Evolutionary conservation across 2,329 filamentous ascomycete genomes (phyloP).

Genomic region (Bipolaris sorokiniana): DNA sequence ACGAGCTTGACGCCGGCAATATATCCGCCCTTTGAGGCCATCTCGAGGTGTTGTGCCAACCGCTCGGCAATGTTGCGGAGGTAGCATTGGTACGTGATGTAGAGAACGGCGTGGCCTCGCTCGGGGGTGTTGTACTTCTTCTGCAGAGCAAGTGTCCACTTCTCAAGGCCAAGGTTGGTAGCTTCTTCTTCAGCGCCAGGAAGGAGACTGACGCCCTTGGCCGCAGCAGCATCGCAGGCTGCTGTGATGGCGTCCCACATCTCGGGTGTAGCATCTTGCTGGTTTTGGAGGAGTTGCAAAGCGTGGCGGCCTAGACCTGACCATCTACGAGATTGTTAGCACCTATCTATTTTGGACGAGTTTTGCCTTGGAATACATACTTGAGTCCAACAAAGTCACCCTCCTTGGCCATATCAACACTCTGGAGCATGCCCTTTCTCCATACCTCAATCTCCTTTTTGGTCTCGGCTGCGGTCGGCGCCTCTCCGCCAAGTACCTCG

Average conservation of each 20-base stretch:
- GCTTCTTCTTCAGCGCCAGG: conserved; percentile 86
- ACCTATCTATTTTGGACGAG: not conserved
- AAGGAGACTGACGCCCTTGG: conserved; percentile 73
- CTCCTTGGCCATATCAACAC: conserved; percentile 62
- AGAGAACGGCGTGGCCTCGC: conserved; percentile 70
- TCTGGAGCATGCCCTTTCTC: conserved; percentile 75
- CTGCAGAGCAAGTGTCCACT: conserved; percentile 80
- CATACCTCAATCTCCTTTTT: conserved; percentile 71
- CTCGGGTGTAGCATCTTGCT: conserved; percentile 66
- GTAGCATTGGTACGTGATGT: conserved; percentile 68
- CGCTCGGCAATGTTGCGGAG: conserved; percentile 56
- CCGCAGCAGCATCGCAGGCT: conserved; percentile 74
- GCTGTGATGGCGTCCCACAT: conserved; percentile 74
- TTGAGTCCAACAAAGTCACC: conserved; percentile 64
- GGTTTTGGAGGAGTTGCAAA: conserved; percentile 68
- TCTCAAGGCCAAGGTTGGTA: conserved; percentile 79
- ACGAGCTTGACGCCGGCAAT: conserved; percentile 64
- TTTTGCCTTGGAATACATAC: conserved; percentile 31
- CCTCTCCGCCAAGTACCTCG: conserved; percentile 74
- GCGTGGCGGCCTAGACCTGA: conserved; percentile 80
- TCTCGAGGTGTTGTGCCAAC: conserved; percentile 55
- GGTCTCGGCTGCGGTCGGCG: conserved; percentile 60
- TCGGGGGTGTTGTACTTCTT: conserved; percentile 70
- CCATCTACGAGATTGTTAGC: conserved; percentile 60
- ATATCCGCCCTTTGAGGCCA: conserved; percentile 56